Evolutionary conservation across 2,329 filamentous ascomycete species (phyloP).

Genomic region (Alternaria alternata): DNA sequence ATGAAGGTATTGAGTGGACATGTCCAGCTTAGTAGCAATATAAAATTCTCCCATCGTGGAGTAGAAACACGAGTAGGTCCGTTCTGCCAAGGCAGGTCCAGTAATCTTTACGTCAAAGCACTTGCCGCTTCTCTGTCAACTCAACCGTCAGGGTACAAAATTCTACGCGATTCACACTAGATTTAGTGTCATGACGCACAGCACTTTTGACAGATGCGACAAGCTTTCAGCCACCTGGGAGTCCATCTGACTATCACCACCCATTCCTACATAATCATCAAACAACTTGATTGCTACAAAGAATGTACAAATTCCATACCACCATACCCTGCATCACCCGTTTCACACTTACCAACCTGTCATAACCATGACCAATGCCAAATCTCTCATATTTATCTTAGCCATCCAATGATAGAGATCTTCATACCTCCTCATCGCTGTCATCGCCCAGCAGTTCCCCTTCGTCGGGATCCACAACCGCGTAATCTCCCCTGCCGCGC

Average conservation of each 20-base stretch:
- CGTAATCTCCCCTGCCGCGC: slow-evolving; percentile 85
- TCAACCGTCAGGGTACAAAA: slow-evolving; percentile 1
- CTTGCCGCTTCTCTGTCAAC: neutral
- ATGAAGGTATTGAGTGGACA: neutral
- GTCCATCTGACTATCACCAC: neutral
- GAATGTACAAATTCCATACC: neutral
- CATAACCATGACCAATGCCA: neutral
- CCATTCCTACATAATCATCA: neutral
- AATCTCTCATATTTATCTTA: neutral
- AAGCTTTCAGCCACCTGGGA: slow-evolving; percentile 1
- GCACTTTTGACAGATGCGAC: neutral
- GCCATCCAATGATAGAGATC: neutral
- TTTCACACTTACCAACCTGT: neutral
- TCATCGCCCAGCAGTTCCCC: slow-evolving; percentile 93
- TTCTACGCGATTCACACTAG: slow-evolving; percentile 1
- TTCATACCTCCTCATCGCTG: slow-evolving; percentile 82
- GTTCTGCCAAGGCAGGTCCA: neutral
- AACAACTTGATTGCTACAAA: slow-evolving; percentile 2
- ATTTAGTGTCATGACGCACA: slow-evolving; percentile 2
- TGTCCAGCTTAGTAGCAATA: neutral
- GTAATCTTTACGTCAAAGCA: neutral
- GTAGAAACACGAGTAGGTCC: neutral
- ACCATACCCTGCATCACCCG: neutral
- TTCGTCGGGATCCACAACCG: slow-evolving; percentile 89
- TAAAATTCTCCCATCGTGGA: neutral